phyloP scores from a whole-genome alignment of 805 yeast genomes.

The Wickerhamomyces chambardii region DNA sequence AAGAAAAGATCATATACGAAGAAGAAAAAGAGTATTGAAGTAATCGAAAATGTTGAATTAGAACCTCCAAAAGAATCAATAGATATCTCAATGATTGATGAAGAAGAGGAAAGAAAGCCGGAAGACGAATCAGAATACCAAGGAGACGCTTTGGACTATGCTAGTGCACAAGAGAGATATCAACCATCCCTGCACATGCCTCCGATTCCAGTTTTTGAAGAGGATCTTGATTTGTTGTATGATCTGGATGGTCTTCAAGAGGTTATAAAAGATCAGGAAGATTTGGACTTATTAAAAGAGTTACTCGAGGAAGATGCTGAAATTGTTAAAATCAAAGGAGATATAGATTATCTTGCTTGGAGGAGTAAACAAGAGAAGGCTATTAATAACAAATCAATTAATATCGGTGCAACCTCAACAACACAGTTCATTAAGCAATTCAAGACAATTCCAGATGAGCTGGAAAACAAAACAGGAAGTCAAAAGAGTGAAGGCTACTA shows the following conservation, averaged over 20 bases:
- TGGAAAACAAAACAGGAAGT: slow-evolving; percentile 44
- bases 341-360: slow-evolving; percentile 62
- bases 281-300: slow-evolving; percentile 41
- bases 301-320: slow-evolving; percentile 19
- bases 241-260: slow-evolving; percentile 43
- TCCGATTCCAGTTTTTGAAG: slow-evolving; percentile 51
- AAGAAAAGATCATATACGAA: background rate
- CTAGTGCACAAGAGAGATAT: slow-evolving; percentile 25
- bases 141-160: slow-evolving; percentile 11
- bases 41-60: slow-evolving; percentile 4
- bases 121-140: slow-evolving; percentile 11
- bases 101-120: slow-evolving; percentile 4
- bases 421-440: slow-evolving; percentile 1
- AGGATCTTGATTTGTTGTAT: slow-evolving; percentile 18
- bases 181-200: slow-evolving; percentile 36
- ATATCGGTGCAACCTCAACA: slow-evolving; percentile 13
- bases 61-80: slow-evolving; percentile 2
- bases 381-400: slow-evolving; percentile 16
- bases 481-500: slow-evolving; percentile 67
- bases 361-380: slow-evolving; percentile 28
- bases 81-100: slow-evolving; percentile 6
- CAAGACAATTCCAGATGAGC: slow-evolving; percentile 8
- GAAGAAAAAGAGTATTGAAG: slow-evolving; percentile 5
- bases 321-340: slow-evolving; percentile 15
- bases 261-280: slow-evolving; percentile 68